phyloP scores from a whole-genome alignment of 495 filamentous ascomycete species.

The Talaromyces liani region DNA sequence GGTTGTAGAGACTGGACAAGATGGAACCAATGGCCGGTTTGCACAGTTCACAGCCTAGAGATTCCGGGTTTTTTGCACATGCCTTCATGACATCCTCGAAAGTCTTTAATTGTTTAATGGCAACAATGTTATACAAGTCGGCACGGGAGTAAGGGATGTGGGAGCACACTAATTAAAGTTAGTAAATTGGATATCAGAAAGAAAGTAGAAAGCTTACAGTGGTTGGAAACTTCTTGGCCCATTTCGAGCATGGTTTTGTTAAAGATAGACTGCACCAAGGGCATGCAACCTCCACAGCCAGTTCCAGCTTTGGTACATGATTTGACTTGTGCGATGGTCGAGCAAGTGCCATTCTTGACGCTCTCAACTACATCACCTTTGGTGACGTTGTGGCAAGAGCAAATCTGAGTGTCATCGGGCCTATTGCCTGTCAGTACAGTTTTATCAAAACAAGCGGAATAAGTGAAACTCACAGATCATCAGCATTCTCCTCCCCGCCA shows the following conservation, averaged over 20 bases:
- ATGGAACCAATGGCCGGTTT: slow-evolving; percentile 86
- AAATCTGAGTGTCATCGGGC: slow-evolving; percentile 78
- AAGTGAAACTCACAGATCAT: slow-evolving; percentile 49
- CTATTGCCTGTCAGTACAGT: slow-evolving; percentile 22
- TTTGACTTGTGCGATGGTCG: slow-evolving; percentile 80
- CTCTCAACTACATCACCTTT: slow-evolving; percentile 73
- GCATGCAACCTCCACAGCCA: slow-evolving; percentile 92
- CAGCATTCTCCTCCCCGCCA: slow-evolving; percentile 63
- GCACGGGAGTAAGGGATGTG: slow-evolving; percentile 84
- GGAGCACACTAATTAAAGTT: slow-evolving; percentile 51
- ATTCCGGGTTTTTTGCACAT: slow-evolving; percentile 65
- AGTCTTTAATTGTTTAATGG: slow-evolving; percentile 69
- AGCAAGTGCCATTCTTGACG: slow-evolving; percentile 79
- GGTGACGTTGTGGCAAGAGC: slow-evolving; percentile 92
- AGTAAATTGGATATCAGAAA: background rate
- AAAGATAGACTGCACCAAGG: slow-evolving; percentile 87
- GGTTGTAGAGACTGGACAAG: slow-evolving; percentile 77
- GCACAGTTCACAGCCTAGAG: slow-evolving; percentile 86
- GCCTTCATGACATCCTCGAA: slow-evolving; percentile 77
- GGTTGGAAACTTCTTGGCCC: slow-evolving; percentile 86
- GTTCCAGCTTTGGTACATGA: slow-evolving; percentile 93
- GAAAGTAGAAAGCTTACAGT: slow-evolving; percentile 35
- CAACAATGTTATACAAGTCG: slow-evolving; percentile 87
- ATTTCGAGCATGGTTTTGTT: slow-evolving; percentile 85
- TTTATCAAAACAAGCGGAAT: background rate